Conservation (phyloP, 768 basidiomycete genomes). For the Auricularia auricula-judae region DNA sequence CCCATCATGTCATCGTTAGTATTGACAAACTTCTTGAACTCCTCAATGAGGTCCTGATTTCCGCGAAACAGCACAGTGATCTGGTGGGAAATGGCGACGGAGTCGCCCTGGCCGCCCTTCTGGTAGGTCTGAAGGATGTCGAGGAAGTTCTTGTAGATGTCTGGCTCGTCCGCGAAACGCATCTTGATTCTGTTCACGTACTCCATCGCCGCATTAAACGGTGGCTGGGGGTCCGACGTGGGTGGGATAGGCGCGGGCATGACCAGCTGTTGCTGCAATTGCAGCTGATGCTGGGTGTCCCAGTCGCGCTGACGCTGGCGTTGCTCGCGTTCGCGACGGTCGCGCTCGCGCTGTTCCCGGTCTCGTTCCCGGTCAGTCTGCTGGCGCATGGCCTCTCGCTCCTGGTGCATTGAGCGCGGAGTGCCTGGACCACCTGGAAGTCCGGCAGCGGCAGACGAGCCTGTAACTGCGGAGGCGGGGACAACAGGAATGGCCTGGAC, state of each 20-base stretch:
- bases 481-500: too few relatives aligned
- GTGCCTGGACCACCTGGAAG: not conserved
- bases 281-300: not conserved
- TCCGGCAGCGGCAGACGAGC: too few relatives aligned
- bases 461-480: too few relatives aligned
- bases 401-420: not conserved
- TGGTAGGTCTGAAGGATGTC: conserved; percentile 63
- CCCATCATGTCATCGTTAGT: not conserved
- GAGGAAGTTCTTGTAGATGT: conserved; percentile 72
- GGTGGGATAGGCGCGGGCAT: not conserved
- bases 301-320: not conserved
- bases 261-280: not conserved
- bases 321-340: not conserved
- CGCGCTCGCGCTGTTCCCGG: not conserved
- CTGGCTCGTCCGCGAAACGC: conserved; percentile 66
- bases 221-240: not conserved
- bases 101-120: conserved; percentile 29
- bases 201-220: conserved; percentile 63
- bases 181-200: conserved; percentile 97
- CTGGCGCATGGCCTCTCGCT: not conserved
- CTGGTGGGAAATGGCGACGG: conserved; percentile 60
- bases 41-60: conserved; percentile 59
- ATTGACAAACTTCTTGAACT: conserved; percentile 50
- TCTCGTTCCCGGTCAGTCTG: not conserved
- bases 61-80: conserved; percentile 68